These are phyloP conservation scores for Physcia stellaris DNA, from an alignment of 495 filamentous ascomycete species.

Conservation along the genomic window DNA sequence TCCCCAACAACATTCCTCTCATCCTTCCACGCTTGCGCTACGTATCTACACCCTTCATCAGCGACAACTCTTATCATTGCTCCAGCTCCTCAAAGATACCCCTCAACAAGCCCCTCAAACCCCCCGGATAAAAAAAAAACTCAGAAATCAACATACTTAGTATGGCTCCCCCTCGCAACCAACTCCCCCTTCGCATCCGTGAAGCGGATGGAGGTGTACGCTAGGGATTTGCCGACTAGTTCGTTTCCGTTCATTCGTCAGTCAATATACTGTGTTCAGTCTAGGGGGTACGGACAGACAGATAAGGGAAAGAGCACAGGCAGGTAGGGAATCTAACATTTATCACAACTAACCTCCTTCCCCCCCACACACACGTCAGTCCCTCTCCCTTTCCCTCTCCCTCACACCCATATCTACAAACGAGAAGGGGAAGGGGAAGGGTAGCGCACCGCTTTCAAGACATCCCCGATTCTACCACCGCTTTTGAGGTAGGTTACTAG, in stretches of 20 bases:
- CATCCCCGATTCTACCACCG: conserved; percentile 73
- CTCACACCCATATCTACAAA: background rate
- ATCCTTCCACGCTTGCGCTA: conserved; percentile 45
- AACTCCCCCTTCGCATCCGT: conserved; percentile 61
- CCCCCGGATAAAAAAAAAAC: background rate
- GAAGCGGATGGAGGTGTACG: conserved; percentile 76
- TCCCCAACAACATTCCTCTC: conserved; percentile 44
- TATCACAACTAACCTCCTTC: too few relatives aligned
- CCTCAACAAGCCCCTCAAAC: conserved; percentile 4
- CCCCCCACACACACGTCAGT: too few relatives aligned
- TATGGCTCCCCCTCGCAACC: conserved; percentile 85
- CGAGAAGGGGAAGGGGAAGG: background rate
- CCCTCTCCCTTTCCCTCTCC: too few relatives aligned
- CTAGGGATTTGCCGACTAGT: conserved; percentile 81
- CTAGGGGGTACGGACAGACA: too few relatives aligned
- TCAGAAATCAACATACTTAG: conserved; percentile 56
- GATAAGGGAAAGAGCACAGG: too few relatives aligned
- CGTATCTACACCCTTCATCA: too few relatives aligned
- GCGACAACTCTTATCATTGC: too few relatives aligned
- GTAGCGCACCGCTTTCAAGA: conserved; percentile 43
- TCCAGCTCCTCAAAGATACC: background rate
- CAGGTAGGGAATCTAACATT: conserved; percentile 55
- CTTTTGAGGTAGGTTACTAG: conserved; percentile 81
- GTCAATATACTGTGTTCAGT: too few relatives aligned
- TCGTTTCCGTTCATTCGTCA: too few relatives aligned